Base-by-base conservation (phyloP, 2,329 filamentous ascomycete species). In the Xylaria sp. region DNA sequence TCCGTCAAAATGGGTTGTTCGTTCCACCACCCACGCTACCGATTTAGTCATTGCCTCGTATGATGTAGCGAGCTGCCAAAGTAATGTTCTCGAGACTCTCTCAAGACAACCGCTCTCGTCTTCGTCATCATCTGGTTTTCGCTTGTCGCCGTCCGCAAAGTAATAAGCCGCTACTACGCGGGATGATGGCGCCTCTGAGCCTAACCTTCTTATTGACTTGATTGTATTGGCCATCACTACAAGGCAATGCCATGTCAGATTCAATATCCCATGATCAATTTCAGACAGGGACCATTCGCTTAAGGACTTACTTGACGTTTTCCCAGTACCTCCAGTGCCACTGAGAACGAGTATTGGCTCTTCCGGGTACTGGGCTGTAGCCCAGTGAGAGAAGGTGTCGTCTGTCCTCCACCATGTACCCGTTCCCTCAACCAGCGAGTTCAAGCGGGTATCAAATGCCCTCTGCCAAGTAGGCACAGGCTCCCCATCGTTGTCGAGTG, bases 11-110 rank as follows among this genome's bases (percentile, higher is more conserved):
- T 72, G 69, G 12, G 65, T 39, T 9, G 69, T 66, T 41, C 65
- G 68, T 61, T 78, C 76, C 6, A 76, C 69, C 10, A 73, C 74
- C 43, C 72, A 71, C 43, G 72, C 75, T 4, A 77, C 72, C 5
- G 76, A 75, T 67, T 78, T 79, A 23, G 76, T 75, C 72, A 79
- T 77, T 0, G 77, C 74, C 58, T 77, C 77, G 20, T 78, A 76
- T 4, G 75, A 73, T 23, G 74, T 76, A 1, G 74, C 72, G 20
- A 79, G 73, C 66, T 80, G 78, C 75, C 77, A 79, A 25, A 80
- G 69, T 13, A 78, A 62, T 18, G 74, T 73, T 45, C 75, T 71
- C 9, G 76, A 73, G 25, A 77, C 70, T 1, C 73, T 32, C 39
- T 76, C 73, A 25, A 77, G 48, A 20, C 68, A 52, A 13, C 56